phyloP scores from a whole-genome alignment of 2,329 filamentous ascomycete species.

The Aspergillus versicolor region DNA sequence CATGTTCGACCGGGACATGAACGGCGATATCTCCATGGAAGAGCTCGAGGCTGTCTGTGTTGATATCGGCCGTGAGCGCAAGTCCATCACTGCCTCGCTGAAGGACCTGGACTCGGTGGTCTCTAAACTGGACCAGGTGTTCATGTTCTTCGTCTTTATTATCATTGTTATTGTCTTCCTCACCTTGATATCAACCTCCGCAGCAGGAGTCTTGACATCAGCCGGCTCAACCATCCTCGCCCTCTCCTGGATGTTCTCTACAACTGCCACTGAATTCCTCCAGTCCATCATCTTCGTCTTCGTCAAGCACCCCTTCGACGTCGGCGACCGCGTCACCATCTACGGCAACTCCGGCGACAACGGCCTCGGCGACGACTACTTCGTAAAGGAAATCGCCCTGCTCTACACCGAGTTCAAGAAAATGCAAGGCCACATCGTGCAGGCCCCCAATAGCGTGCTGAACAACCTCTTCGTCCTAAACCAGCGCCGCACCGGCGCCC shows the following conservation, averaged over 20 bases:
- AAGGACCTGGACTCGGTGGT: slow-evolving; percentile 96
- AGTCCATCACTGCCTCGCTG: slow-evolving; percentile 88
- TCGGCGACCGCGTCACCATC: slow-evolving; percentile 86
- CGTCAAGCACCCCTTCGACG: slow-evolving; percentile 95
- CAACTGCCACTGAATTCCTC: slow-evolving; percentile 90
- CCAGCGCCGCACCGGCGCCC: slow-evolving; percentile 81
- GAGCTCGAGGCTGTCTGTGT: slow-evolving; percentile 91
- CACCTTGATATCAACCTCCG: slow-evolving; percentile 83
- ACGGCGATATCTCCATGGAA: slow-evolving; percentile 93
- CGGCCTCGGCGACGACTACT: slow-evolving; percentile 85
- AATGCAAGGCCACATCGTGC: slow-evolving; percentile 94
- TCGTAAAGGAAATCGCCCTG: slow-evolving; percentile 89
- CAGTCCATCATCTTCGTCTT: slow-evolving; percentile 95
- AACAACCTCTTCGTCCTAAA: slow-evolving; percentile 95
- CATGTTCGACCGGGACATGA: slow-evolving; percentile 96
- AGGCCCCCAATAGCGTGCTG: slow-evolving; percentile 89
- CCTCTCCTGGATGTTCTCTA: slow-evolving; percentile 87
- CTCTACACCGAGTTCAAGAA: slow-evolving; percentile 98
- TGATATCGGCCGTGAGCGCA: slow-evolving; percentile 90
- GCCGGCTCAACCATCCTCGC: slow-evolving; percentile 85
- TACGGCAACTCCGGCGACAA: slow-evolving; percentile 84
- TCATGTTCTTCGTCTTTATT: slow-evolving; percentile 80
- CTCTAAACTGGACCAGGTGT: slow-evolving; percentile 81
- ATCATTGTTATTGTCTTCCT: slow-evolving; percentile 84
- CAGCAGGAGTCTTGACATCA: slow-evolving; percentile 83